phyloP scores from a whole-genome alignment of 2,329 filamentous ascomycete species.

The Uncinocarpus reesii region DNA sequence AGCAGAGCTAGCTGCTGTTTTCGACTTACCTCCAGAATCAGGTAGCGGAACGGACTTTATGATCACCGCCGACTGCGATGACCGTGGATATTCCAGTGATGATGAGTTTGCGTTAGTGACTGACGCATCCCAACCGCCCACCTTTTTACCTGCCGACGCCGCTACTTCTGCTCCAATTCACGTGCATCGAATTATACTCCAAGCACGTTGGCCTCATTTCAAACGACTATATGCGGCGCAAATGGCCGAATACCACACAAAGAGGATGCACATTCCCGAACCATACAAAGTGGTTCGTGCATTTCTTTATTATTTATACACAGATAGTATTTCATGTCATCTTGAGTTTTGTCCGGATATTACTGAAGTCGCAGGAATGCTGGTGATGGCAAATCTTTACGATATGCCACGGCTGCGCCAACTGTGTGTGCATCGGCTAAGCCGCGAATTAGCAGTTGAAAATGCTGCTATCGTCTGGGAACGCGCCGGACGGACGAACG shows the following conservation, averaged over 20 bases:
- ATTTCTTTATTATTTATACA: conserved; percentile 94
- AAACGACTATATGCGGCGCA: conserved; percentile 80
- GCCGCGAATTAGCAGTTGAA: conserved; percentile 83
- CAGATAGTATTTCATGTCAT: conserved; percentile 66
- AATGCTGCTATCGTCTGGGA: conserved; percentile 96
- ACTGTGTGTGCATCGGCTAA: conserved; percentile 79
- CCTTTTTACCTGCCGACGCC: conserved; percentile 29
- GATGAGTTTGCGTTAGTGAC: conserved; percentile 51
- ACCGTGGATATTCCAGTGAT: conserved; percentile 46
- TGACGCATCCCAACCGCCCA: conserved; percentile 23
- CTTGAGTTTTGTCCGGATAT: conserved; percentile 54
- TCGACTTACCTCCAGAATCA: conserved; percentile 73
- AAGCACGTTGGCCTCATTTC: conserved; percentile 95
- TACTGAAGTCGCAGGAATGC: conserved; percentile 78
- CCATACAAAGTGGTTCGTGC: conserved; percentile 88
- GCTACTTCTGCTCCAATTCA: conserved; percentile 73
- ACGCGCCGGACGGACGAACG: conserved; percentile 75
- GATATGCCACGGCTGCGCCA: conserved; percentile 88
- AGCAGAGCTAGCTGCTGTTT: conserved; percentile 72
- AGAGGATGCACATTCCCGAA: conserved; percentile 95
- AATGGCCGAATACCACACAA: conserved; percentile 95
- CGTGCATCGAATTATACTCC: conserved; percentile 87
- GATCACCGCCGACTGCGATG: conserved; percentile 77
- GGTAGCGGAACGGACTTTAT: conserved; percentile 84
- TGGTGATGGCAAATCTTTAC: conserved; percentile 97